Evolutionary conservation across 2,329 filamentous ascomycete species (phyloP), one percentile per base, ranked within the genome.

Genomic region (Arthroderma uncinatum): DNA sequence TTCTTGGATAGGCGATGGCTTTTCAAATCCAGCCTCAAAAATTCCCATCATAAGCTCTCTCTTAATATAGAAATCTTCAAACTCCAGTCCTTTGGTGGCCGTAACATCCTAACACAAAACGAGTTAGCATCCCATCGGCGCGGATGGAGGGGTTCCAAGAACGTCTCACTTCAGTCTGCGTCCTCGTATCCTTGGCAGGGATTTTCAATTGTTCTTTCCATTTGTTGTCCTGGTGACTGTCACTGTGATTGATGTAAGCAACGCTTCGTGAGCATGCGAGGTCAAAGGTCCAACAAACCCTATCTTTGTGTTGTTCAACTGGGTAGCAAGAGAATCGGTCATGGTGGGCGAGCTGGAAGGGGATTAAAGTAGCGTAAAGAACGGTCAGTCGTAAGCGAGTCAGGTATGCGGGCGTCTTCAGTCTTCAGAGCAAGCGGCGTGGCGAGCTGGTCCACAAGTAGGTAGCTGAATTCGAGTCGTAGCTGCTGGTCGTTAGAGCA

Each of bases 1-100:
- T 84, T 98, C 93, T 82, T 98, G 93, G 66, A 98, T 98, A 9
- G 93, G 93, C 58, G 93, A 98, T 14, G 93, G 93, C 76, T 95
- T 96, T 73, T 98, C 93, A 73, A 96, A 98, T 62, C 93, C 93
- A 64, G 93, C 93, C 77, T 98, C 93, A 73, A 97, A 98, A 64
- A 98, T 97, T 61, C 93, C 93, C 92, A 97, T 98, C 76, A 98
- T 83, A 60, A 98, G 78, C 70, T 95, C 89, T 70, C 93, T 82
- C 78, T 95, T 95, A 66, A 98, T 85, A 64, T 87, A 87, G 71
- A 98, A 96, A 64, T 97, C 89, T 74, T 98, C 94, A 69, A 96
- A 98, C 66, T 98, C 93, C 61, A 98, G 80, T 60, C 93, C 93
- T 77, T 96, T 97, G 33, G 92, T 98, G 67, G 90, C 91, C 58